Percentiles rank a stretch among this genome's conserved stretches.
These are phyloP conservation scores for Omphalotus olearius DNA, from an alignment of 1,284 basidiomycete genomes.

Conservation along the genomic window DNA sequence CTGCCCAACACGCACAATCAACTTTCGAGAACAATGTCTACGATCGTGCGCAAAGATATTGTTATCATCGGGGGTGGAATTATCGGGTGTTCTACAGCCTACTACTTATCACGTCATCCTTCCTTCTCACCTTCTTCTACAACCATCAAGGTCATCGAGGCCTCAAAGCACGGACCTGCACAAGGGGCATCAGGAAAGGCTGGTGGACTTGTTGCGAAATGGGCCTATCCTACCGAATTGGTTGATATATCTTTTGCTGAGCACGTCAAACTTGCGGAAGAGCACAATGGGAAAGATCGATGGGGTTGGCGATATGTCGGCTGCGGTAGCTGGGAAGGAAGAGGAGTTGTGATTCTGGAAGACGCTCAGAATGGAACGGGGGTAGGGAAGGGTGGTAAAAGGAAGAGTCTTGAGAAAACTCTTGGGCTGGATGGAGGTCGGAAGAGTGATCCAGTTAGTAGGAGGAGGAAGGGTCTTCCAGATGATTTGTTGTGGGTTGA, in stretches of 20 bases:
- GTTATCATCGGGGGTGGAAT: slow-evolving; percentile 54
- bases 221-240: slow-evolving; percentile 76
- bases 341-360: slow-evolving; percentile 32
- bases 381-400: slow-evolving; percentile 26
- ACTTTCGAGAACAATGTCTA: not conserved
- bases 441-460: slow-evolving; percentile 17
- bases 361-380: slow-evolving; percentile 21
- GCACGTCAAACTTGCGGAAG: slow-evolving; percentile 73
- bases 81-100: slow-evolving; percentile 84
- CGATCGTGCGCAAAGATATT: slow-evolving; percentile 20
- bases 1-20: not conserved
- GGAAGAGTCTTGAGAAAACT: slow-evolving; percentile 53
- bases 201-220: slow-evolving; percentile 86
- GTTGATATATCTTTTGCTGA: slow-evolving; percentile 76
- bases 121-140: slow-evolving; percentile 31
- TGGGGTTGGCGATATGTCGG: slow-evolving; percentile 81
- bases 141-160: slow-evolving; percentile 73
- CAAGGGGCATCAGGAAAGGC: slow-evolving; percentile 87
- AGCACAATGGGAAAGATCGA: slow-evolving; percentile 65
- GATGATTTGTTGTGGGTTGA: slow-evolving; percentile 62
- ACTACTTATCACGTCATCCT: slow-evolving; percentile 67
- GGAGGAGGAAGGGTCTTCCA: slow-evolving; percentile 43
- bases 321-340: slow-evolving; percentile 66
- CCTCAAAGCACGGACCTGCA: slow-evolving; percentile 60
- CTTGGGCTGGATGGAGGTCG: slow-evolving; percentile 36